Evolutionary conservation across 306 rosid genomes (phyloP), one percentile per base, ranked within the genome.

Genomic region (Nissolia schottii): DNA sequence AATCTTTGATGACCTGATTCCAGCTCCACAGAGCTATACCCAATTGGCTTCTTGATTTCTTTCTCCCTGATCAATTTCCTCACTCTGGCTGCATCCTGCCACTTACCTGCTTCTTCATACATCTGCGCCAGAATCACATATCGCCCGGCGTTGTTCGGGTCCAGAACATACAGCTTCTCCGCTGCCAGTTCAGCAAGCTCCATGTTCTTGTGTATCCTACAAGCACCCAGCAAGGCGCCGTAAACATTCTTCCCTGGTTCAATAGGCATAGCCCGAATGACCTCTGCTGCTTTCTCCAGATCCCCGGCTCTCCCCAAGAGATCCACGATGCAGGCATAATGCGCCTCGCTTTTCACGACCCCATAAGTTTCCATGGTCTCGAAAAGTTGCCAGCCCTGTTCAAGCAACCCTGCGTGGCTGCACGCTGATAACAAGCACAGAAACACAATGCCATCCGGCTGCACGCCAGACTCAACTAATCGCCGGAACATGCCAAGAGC

Each of bases 281-380:
- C 72, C 66, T 85, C 82, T 8, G 83, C 79, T 20, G 97, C 96
- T 37, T 73, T 78, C 34, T 87, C 81, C 6, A 89, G 35, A 41
- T 83, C 70, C 40, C 96, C 96, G 3, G 96, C 89, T 80, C 98
- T 88, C 27, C 92, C 98, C 58, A 83, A 70, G 23, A 92, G 89
- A 78, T 92, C 98, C 29, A 92, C 98, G 58, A 90, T 81, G 71
- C 94, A 86, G 40, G 92, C 94, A 57, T 92, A 89, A 58, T 92
- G 98, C 22, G 83, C 85, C 70, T 87, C 84, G 0, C 50, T 58
- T 78, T 84, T 92, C 46, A 25, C 82, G 28, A 86, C 86, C 29
- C 90, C 86, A 51, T 81, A 80, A 37, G 76, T 76, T 70, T 83
- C 92, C 91, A 92, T 89, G 12, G 60, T 74, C 23, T 74, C 58